Base-by-base conservation (phyloP, 169 alveolate species). In the Babesia ovata region DNA sequence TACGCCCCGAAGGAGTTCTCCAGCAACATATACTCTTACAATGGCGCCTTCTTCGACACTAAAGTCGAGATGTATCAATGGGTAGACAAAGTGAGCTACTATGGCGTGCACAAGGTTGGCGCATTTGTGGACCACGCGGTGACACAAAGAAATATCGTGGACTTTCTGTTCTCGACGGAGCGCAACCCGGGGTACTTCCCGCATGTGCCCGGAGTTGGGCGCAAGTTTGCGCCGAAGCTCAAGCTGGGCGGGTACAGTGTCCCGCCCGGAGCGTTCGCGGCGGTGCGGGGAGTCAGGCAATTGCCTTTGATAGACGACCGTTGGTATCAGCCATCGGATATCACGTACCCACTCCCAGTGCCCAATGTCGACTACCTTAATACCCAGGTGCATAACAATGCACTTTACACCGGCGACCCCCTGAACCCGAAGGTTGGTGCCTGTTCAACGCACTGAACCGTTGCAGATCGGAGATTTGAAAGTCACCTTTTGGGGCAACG, bases 361-460 rank as follows among this genome's bases (percentile, higher is more conserved):
- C 75, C 84, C 44, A 66, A 79, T 21, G 70, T 90, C 28, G 75
- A 77, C 48, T 87, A 90, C 69, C 58, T 84, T 19, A 90, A 86
- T 63, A 90, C 94, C 22, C 88, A 84, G 67, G 94, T 90, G 49
- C 75, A 73, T 50, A 77, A 84, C 46, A 77, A 90, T 46, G 86
- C 86, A 48, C 84, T 90, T 59, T 90, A 90, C 63, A 90, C 94
- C 28, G 94, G 94, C 22, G 94, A 90, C 36, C 92, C 92, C 22
- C 60, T 78, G 42, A 84, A 86, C 59, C 94, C 94, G n/a, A 86
- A 90, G 81, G 93, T 85, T 61, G 17, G 86, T 22, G 13, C n/a
- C 17, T 13, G 16, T 6, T 39, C 29, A 0, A 11, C 17, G 12
- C 60, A 9, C 28, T 46, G 61, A 73, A 14, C 13, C 22, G n/a